Base-by-base conservation (phyloP, 495 filamentous ascomycete genomes). In the Immersiella caudata region DNA sequence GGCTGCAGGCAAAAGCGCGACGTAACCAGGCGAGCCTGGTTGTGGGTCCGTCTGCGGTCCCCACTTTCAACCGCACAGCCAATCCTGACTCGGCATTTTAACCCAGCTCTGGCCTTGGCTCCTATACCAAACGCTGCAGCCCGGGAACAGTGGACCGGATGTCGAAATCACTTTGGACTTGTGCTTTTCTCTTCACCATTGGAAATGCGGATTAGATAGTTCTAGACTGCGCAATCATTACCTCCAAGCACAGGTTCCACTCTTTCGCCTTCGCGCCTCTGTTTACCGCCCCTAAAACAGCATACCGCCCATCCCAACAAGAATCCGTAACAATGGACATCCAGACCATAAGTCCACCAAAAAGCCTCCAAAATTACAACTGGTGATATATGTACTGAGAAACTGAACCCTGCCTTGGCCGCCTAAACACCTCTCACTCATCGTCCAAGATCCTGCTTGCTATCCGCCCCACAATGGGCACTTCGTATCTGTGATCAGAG, bases 371-470 rank as follows among this genome's bases (percentile, higher is more conserved):
- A 2, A 18, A 55, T 55, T 55, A 55, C 63, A 33, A 50, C 50
- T 26, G 51, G 26, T 25, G 35, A 62, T 63, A 59, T 60, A 57
- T 58, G 29, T 68, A 50, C 54, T 36, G n/a, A 16, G 35, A 56
- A 20, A 60, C 54, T 20, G 14, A 62, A 14, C 18, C 40, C 40
- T 61, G 40, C 52, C 46, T 24, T 20, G 50, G n/a, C 21, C 18
- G n/a, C 6, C 6, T 8, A n/a, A n/a, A 20, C 49, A 24, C 25
- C 46, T 25, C 20, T 67, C 78, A 98, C 82, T 98, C 94, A 76
- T 96, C 90, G 79, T 98, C 94, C 65, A 98, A 84, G 77, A 97
- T 93, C 24, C 90, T 90, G 79, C 91, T 97, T 46, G 94, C 94
- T 75, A 97, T 82, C 36, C 81, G 81, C 9, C 92, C 92, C 73